phyloP scores from a whole-genome alignment of 805 yeast species.

The Ogataea glucozyma region DNA sequence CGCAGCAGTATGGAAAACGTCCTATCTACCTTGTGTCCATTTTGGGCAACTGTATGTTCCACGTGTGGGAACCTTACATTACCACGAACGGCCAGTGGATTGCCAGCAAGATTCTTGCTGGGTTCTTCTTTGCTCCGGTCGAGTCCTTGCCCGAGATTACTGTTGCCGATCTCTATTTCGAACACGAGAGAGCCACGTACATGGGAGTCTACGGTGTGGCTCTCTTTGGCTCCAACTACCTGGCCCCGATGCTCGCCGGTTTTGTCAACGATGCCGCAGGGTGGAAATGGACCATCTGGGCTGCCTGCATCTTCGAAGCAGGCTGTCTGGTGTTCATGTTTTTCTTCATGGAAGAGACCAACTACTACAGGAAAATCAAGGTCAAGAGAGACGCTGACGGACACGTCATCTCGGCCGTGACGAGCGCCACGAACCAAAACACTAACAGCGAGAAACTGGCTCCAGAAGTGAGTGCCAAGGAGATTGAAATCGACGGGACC shows the following conservation, averaged over 20 bases:
- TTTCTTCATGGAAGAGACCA: slow-evolving; percentile 57
- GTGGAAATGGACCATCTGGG: slow-evolving; percentile 54
- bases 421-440: too few species aligned
- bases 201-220: slow-evolving; percentile 55
- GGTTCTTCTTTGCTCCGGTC: slow-evolving; percentile 38
- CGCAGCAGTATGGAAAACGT: slow-evolving; percentile 41
- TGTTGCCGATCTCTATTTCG: slow-evolving; percentile 50
- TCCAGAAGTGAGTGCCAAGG: slow-evolving; percentile 13
- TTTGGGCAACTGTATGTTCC: slow-evolving; percentile 32
- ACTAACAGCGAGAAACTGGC: slow-evolving; percentile 16
- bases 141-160: slow-evolving; percentile 53
- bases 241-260: slow-evolving; percentile 63
- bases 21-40: slow-evolving; percentile 38
- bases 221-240: slow-evolving; percentile 51
- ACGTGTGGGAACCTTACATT: slow-evolving; percentile 38
- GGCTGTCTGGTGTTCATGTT: slow-evolving; percentile 41
- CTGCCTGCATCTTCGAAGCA: slow-evolving; percentile 49
- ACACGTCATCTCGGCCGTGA: slow-evolving; percentile 23
- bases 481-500: slow-evolving; percentile 19
- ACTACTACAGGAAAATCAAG: slow-evolving; percentile 39
- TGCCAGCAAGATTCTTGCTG: slow-evolving; percentile 33
- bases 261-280: slow-evolving; percentile 50
- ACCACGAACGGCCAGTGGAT: slow-evolving; percentile 35
- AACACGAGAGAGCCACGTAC: slow-evolving; percentile 50
- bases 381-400: slow-evolving; percentile 30